Base-by-base conservation (phyloP, 2,329 filamentous ascomycete species). In the Calonectria leucothoes region DNA sequence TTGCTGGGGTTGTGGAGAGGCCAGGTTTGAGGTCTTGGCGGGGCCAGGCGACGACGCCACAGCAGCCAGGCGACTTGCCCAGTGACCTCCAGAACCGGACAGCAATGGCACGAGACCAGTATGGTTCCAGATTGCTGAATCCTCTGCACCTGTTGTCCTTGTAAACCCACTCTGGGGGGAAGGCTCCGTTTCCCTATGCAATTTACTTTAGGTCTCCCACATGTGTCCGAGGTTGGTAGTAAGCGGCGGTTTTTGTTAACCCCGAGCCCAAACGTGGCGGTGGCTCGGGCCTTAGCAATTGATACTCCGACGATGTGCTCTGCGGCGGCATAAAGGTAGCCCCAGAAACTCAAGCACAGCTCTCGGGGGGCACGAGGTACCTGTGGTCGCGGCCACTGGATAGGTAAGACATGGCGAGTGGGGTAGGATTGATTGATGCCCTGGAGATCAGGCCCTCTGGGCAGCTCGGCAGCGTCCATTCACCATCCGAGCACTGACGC, bases 1-100 rank as follows among this genome's bases (percentile, higher is more conserved):
- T 70, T 57, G 67, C 68, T 66, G 71, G 71, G 71, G 71, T 64
- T 74, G 71, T 64, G 68, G 71, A 71, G 70, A 33, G 45, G 51
- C 71, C 52, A 61, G 29, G 70, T 66, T 59, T 39, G 45, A 63
- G 52, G 33, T 66, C 66, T 70, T 73, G 48, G 71, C 51, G 71
- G 71, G 29, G 39, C 69, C 39, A 71, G 69, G 63, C 71, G 27
- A 64, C 67, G 55, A 59, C 72, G 67, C 71, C 67, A 73, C 71
- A 73, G 69, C 63, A 33, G 64, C 70, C 42, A 39, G 45, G 67
- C 27, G 64, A 61, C 59, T 48, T 61, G 31, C 57, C 61, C 25
- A 51, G 59, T 61, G 55, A 39, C 33, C 23, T 25, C 49, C 52
- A 25, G 51, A 25, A 20, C 25, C 31, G 66, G 51, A 33, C 33